These are phyloP conservation scores for Zoysia japonica DNA, from an alignment of 176 grass and related monocot species.

Conservation along the genomic window DNA sequence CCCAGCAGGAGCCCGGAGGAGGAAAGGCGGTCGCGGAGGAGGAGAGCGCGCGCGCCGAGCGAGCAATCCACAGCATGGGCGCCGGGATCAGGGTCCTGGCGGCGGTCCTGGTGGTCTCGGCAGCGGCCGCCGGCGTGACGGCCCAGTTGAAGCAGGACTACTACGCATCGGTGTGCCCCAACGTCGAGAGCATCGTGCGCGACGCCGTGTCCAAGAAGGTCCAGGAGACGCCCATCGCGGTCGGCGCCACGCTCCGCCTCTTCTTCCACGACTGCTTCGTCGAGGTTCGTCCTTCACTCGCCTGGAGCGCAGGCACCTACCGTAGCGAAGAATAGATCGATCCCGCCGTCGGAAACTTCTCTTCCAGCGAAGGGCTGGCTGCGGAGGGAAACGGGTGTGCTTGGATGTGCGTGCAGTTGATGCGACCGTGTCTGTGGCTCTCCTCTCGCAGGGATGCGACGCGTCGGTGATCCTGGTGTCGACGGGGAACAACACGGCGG, in stretches of 20 bases:
- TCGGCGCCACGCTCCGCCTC: constrained; percentile 48
- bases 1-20: too few relatives aligned
- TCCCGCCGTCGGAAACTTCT: too few relatives aligned
- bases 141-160: constrained; percentile 40
- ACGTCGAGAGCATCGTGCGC: constrained; percentile 57
- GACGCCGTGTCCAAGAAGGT: constrained; percentile 42
- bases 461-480: background rate
- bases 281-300: background rate
- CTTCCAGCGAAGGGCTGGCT: too few relatives aligned
- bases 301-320: too few relatives aligned
- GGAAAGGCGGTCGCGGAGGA: background rate
- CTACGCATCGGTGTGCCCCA: constrained; percentile 54
- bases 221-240: constrained; percentile 31
- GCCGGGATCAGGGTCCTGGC: constrained; percentile 25
- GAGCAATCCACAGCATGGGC: constrained; percentile 26
- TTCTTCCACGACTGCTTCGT: constrained; percentile 71
- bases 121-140: background rate
- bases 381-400: too few relatives aligned
- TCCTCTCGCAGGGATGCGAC: background rate
- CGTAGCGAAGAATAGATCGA: too few relatives aligned
- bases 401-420: too few relatives aligned
- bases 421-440: too few relatives aligned
- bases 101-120: background rate
- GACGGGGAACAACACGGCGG: background rate
- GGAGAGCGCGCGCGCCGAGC: background rate